phyloP scores from a whole-genome alignment of 257 asterid genomes.

The Cinchona pubescens region DNA sequence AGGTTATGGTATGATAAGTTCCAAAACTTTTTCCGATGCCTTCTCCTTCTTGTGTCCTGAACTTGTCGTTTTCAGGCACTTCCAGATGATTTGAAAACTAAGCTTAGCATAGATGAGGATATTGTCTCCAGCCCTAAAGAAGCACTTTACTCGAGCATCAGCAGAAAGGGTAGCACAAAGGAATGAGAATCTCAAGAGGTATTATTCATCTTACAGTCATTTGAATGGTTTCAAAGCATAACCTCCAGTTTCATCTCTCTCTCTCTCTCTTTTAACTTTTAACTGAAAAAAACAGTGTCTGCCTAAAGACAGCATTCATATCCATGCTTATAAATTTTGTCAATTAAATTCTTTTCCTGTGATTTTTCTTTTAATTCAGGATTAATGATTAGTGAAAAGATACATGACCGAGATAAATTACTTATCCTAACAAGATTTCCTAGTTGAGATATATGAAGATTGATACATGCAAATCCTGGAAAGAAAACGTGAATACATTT shows the following conservation, averaged over 20 bases:
- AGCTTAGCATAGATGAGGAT: constrained; percentile 91
- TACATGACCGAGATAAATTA: not conserved
- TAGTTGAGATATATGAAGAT: not conserved
- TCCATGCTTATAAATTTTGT: not conserved
- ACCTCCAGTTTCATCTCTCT: not conserved
- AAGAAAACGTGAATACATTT: not conserved
- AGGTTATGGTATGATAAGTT: constrained; percentile 73
- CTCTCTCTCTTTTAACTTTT: not conserved
- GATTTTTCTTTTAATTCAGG: not conserved
- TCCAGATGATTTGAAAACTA: constrained; percentile 91
- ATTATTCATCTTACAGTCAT: not conserved
- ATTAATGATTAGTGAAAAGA: not conserved
- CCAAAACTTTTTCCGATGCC: constrained; percentile 11
- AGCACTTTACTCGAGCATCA: constrained; percentile 75
- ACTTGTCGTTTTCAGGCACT: constrained; percentile 53
- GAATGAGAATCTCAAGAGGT: constrained; percentile 65
- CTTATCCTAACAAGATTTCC: not conserved
- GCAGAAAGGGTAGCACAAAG: constrained; percentile 57
- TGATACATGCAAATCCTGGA: not conserved
- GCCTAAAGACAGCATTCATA: not conserved
- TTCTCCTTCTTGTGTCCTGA: constrained; percentile 25
- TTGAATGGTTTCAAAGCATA: not conserved
- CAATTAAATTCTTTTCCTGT: not conserved
- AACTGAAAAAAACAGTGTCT: not conserved
- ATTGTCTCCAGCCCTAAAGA: constrained; percentile 79